A percentile compares a stretch with the other conserved stretches of the same genome.
Evolutionary conservation across 495 filamentous ascomycete genomes (phyloP).

Genomic region (Trichoderma virens): DNA sequence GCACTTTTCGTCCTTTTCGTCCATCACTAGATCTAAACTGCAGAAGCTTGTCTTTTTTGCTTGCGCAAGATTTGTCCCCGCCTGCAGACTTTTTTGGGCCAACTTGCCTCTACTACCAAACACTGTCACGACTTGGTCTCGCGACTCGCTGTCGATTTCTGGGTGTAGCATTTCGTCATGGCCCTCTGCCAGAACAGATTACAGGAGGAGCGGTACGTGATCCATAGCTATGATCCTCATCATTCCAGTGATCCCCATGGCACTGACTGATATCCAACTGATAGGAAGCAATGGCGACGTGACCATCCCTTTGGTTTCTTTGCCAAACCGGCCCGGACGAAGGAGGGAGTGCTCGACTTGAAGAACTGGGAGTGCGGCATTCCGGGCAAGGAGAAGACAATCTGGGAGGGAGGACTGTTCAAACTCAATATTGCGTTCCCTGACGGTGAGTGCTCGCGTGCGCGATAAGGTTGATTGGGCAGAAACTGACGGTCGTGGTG

Average conservation of each 20-base stretch:
- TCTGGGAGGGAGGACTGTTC: conserved; percentile 95
- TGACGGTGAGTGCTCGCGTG: conserved; percentile 60
- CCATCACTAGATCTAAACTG: background rate
- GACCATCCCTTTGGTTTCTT: conserved; percentile 98
- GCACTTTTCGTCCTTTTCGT: background rate
- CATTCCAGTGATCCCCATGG: background rate
- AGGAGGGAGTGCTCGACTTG: conserved; percentile 76
- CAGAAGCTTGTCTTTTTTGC: background rate
- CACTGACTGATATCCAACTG: background rate
- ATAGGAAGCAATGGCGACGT: conserved; percentile 89
- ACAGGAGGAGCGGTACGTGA: conserved; percentile 76
- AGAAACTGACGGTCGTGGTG: conserved; percentile 20
- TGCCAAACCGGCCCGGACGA: conserved; percentile 74
- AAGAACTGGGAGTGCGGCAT: conserved; percentile 97
- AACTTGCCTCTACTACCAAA: too few relatives aligned
- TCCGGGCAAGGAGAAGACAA: conserved; percentile 88
- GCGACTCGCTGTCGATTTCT: conserved; percentile 4
- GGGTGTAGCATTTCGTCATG: conserved; percentile 43
- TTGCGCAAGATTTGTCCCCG: background rate
- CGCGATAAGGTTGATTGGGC: conserved; percentile 7
- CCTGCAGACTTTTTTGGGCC: too few relatives aligned
- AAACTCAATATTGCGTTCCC: conserved; percentile 90
- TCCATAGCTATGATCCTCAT: background rate
- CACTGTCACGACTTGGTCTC: background rate
- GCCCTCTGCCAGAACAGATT: conserved; percentile 82